These are phyloP conservation scores for Cercospora sp. DNA, from an alignment of 2,329 filamentous ascomycete species.

Conservation along the genomic window DNA sequence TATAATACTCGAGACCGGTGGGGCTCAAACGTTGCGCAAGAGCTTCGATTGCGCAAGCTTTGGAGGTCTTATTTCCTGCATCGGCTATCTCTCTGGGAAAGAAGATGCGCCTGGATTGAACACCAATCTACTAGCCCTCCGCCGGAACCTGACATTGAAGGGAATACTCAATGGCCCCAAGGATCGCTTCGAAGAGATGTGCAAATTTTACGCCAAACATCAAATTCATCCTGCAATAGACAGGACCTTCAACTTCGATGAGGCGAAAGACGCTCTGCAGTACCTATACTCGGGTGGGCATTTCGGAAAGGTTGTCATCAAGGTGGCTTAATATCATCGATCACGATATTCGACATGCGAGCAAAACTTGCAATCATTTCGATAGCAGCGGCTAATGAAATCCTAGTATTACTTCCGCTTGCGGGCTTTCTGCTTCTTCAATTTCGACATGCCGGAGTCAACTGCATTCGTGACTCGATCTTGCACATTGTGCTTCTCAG, in stretches of 20 bases:
- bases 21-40: slow-evolving; percentile 51
- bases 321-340: slow-evolving; percentile 24
- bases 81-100: slow-evolving; percentile 53
- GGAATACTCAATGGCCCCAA: slow-evolving; percentile 60
- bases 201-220: slow-evolving; percentile 45
- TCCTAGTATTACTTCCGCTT: slow-evolving; percentile 10
- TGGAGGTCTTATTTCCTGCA: slow-evolving; percentile 44
- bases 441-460: slow-evolving; percentile 16
- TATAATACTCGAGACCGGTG: slow-evolving; percentile 55
- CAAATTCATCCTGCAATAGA: slow-evolving; percentile 46
- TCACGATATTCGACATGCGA: background rate
- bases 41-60: slow-evolving; percentile 47
- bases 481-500: slow-evolving; percentile 56
- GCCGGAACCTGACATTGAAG: slow-evolving; percentile 55
- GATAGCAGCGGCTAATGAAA: background rate
- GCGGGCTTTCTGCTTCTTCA: slow-evolving; percentile 20
- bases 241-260: slow-evolving; percentile 42
- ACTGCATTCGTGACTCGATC: slow-evolving; percentile 43
- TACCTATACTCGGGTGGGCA: slow-evolving; percentile 42
- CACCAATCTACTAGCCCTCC: slow-evolving; percentile 58
- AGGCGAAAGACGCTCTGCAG: slow-evolving; percentile 39
- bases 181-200: slow-evolving; percentile 52
- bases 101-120: slow-evolving; percentile 57
- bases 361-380: background rate
- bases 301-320: slow-evolving; percentile 42